Percentiles rank a stretch among this genome's conserved stretches.
phyloP scores from a whole-genome alignment of 108 stramenopile genomes.

The Fistulifera pelliculosa region DNA sequence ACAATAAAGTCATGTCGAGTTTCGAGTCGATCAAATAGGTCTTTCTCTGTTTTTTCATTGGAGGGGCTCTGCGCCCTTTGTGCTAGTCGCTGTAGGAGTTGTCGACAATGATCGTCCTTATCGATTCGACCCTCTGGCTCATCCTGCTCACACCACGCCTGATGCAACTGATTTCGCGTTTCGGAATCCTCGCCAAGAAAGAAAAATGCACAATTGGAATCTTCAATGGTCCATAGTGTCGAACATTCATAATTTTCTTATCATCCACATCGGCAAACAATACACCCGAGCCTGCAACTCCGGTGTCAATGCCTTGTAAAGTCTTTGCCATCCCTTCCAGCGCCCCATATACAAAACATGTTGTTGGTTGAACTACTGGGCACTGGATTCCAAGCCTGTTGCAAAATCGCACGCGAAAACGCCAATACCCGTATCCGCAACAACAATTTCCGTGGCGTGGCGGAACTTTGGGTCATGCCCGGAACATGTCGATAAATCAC shows the following conservation, averaged over 20 bases:
- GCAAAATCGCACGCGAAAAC: constrained; percentile 51
- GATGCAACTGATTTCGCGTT: constrained; percentile 5
- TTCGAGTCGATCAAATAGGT: background rate
- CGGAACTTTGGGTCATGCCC: constrained; percentile 65
- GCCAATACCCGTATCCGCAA: constrained; percentile 61
- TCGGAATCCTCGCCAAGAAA: constrained; percentile 25
- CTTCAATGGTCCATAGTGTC: constrained; percentile 53
- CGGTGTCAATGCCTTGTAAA: constrained; percentile 56
- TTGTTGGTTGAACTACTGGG: background rate
- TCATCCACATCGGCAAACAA: constrained; percentile 79
- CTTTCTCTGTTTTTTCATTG: constrained; percentile 2
- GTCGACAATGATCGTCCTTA: constrained; percentile 22
- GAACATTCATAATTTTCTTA: constrained; percentile 60
- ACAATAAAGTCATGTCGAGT: constrained; percentile 10
- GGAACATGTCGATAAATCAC: constrained; percentile 75
- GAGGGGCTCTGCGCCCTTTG: background rate
- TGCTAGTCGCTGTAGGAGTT: too few relatives aligned
- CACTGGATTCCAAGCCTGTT: background rate
- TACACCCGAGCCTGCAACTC: constrained; percentile 43
- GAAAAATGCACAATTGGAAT: constrained; percentile 86
- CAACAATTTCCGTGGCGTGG: constrained; percentile 69
- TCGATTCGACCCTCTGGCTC: constrained; percentile 29
- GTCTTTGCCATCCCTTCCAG: constrained; percentile 87
- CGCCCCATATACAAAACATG: constrained; percentile 74
- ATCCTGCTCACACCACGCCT: constrained; percentile 15